phyloP scores from a whole-genome alignment of 164 flowering plant genomes.

The Kingdonia uniflora region DNA sequence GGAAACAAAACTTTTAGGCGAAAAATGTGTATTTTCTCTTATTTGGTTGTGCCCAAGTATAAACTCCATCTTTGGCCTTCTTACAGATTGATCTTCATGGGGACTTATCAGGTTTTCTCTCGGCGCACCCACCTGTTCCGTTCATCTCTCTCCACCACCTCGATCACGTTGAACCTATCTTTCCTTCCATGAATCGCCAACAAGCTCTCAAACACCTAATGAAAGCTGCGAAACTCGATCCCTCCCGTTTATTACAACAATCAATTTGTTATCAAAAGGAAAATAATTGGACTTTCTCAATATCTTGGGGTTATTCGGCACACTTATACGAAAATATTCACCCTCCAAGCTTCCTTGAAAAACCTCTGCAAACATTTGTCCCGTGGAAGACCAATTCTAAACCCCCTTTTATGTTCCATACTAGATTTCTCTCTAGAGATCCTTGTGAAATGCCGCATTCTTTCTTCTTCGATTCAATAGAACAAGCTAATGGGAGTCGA shows the following conservation, averaged over 20 bases:
- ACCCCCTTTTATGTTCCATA: slow-evolving; percentile 42
- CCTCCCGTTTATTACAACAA: slow-evolving; percentile 50
- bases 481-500: slow-evolving; percentile 1
- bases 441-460: slow-evolving; percentile 59
- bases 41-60: background rate
- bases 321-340: slow-evolving; percentile 43
- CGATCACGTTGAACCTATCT: slow-evolving; percentile 51
- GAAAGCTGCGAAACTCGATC: slow-evolving; percentile 31
- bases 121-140: slow-evolving; percentile 53
- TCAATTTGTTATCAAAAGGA: slow-evolving; percentile 46
- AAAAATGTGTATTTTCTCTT: too few relatives aligned
- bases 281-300: slow-evolving; percentile 56
- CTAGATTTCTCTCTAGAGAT: slow-evolving; percentile 18
- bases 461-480: slow-evolving; percentile 38
- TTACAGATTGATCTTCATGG: slow-evolving; percentile 46
- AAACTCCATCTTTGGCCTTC: background rate
- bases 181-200: slow-evolving; percentile 39
- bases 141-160: slow-evolving; percentile 59
- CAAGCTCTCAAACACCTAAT: slow-evolving; percentile 41
- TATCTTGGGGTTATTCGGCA: slow-evolving; percentile 68
- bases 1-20: background rate
- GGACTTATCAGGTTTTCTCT: slow-evolving; percentile 52
- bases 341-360: slow-evolving; percentile 31
- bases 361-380: slow-evolving; percentile 47
- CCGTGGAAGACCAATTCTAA: slow-evolving; percentile 24